phyloP scores from a whole-genome alignment of 768 basidiomycete genomes.

The Rhodocollybia butyracea region DNA sequence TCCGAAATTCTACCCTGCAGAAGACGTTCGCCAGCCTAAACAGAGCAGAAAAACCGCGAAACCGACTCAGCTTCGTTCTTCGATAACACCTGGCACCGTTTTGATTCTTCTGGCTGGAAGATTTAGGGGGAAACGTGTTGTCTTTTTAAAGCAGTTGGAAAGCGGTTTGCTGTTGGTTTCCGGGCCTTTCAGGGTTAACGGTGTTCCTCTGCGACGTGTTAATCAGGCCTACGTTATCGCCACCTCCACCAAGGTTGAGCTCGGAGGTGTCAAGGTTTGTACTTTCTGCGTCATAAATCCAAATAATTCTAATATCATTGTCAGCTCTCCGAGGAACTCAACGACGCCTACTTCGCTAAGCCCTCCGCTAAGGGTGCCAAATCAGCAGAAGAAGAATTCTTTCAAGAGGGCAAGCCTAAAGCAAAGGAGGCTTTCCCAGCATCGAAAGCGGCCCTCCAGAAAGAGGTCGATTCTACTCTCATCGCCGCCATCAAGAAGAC shows the following conservation, averaged over 20 bases:
- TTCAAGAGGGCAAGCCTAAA: slow-evolving; percentile 90
- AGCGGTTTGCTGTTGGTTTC: slow-evolving; percentile 93
- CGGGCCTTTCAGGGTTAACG: slow-evolving; percentile 97
- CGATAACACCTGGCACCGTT: slow-evolving; percentile 92
- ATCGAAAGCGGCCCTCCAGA: slow-evolving; percentile 88
- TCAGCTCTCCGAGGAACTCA: slow-evolving; percentile 85
- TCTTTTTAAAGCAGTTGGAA: slow-evolving; percentile 94
- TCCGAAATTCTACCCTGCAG: slow-evolving; percentile 90
- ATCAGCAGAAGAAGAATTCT: slow-evolving; percentile 97
- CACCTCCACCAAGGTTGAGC: slow-evolving; percentile 90
- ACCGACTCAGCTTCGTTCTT: slow-evolving; percentile 73
- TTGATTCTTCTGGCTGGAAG: slow-evolving; percentile 96
- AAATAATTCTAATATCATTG: slow-evolving; percentile 6
- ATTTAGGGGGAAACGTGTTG: slow-evolving; percentile 97
- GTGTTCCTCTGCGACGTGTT: slow-evolving; percentile 95
- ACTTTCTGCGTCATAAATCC: background rate
- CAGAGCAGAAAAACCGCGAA: slow-evolving; percentile 86
- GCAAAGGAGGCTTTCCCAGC: slow-evolving; percentile 83
- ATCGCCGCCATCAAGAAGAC: slow-evolving; percentile 87
- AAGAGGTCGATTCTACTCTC: slow-evolving; percentile 76
- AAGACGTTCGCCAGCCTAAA: slow-evolving; percentile 90
- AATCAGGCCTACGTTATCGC: slow-evolving; percentile 99
- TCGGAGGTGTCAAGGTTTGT: slow-evolving; percentile 60
- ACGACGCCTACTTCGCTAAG: slow-evolving; percentile 94
- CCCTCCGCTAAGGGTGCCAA: slow-evolving; percentile 59